Evolutionary conservation across 306 rosid genomes (phyloP).

Genomic region (Fragaria vesca): DNA sequence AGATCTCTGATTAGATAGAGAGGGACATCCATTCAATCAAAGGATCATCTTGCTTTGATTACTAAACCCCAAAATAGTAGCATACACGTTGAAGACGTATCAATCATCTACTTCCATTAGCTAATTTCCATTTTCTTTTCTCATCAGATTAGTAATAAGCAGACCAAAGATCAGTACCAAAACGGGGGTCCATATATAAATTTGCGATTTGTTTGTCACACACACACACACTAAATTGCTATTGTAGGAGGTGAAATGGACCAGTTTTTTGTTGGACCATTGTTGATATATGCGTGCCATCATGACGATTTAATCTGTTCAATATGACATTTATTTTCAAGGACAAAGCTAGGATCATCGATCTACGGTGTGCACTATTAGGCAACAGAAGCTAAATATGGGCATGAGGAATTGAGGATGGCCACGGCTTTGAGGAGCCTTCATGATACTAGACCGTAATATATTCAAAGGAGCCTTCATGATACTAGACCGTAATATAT

Average conservation of each 20-base stretch:
- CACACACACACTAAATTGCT: slow-evolving; percentile 1
- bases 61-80: background rate
- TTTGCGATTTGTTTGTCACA: slow-evolving; percentile 6
- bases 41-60: background rate
- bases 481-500: no score
- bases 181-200: background rate
- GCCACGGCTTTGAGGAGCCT: background rate
- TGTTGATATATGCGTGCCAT: background rate
- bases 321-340: background rate
- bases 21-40: background rate
- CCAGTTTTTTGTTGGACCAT: slow-evolving; percentile 3
- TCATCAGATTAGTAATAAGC: background rate
- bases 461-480: no score
- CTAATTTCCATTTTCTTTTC: background rate
- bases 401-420: background rate
- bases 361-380: background rate
- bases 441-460: no score
- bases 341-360: background rate
- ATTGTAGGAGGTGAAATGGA: background rate
- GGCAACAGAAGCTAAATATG: background rate
- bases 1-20: background rate
- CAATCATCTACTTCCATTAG: background rate
- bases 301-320: background rate
- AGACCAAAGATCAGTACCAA: background rate
- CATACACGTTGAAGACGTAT: background rate